Evolutionary conservation across 352 stramenopile genomes (phyloP), one percentile per base, ranked within the genome.

Genomic region (Phytophthora idaei): DNA sequence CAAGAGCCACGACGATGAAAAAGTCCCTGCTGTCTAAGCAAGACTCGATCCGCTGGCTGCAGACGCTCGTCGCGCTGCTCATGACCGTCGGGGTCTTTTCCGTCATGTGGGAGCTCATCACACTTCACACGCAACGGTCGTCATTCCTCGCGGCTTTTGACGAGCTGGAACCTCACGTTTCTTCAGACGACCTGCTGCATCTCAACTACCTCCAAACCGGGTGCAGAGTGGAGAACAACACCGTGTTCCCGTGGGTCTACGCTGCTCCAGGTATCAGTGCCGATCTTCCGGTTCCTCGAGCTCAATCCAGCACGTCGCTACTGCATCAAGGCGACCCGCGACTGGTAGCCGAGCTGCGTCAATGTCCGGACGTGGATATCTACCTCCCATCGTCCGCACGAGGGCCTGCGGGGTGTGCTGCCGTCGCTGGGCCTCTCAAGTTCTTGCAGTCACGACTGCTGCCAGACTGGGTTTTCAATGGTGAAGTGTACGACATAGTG

Each of bases 281-380:
- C 14, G 44, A 59, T 41, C 34, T 50, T 1, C 42, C 39, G 1
- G 4, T 41, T 9, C 42, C 61, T 11, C 46, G 52, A 11, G 47
- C 67, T 1, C 55, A 66, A 44, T 55, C 46, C 53, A 74, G 61
- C 15, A 66, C 54, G 1, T 41, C 48, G 10, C 11, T 74, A 12
- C 48, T 60, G 4, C 67, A 78, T 17, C 56, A 57, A 41, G 61
- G 67, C 36, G 77, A 89, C n/a, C 69, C 73, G 17, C 32, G 70
- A 48, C 53, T 89, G 25, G 54, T 89, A 36, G 62, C 81, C 4
- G 69, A 76, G 41, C 64, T 92, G 27, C 61, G 69, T 8, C 55
- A 76, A 42, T 91, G 83, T 47, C 68, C 76, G 0, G 81, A 88
- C 52, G 72, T 90, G 21, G 83, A 92, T 28, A 80, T 92, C 54